These are phyloP conservation scores for Tremellales sp. DNA, from an alignment of 1,284 basidiomycete genomes.

Conservation along the genomic window DNA sequence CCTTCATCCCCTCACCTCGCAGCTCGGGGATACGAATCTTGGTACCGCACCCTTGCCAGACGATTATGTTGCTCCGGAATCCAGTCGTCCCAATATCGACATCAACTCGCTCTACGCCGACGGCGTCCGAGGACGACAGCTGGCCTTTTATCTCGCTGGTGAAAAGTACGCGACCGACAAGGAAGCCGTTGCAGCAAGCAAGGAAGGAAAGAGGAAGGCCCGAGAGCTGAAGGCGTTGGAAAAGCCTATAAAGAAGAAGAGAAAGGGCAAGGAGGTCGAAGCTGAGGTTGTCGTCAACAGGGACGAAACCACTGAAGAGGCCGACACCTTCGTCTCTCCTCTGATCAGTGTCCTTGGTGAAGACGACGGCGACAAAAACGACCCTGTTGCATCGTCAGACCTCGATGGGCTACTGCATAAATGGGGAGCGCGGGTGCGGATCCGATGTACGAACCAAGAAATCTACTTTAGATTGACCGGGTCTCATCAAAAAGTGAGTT, in stretches of 20 bases:
- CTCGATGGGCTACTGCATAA: slow-evolving; percentile 22
- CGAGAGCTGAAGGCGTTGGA: slow-evolving; percentile 8
- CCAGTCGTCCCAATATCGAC: slow-evolving; percentile 6
- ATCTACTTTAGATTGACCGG: slow-evolving; percentile 44
- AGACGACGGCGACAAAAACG: slow-evolving; percentile 22
- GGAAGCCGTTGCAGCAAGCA: slow-evolving; percentile 13
- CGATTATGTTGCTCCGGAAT: slow-evolving; percentile 18
- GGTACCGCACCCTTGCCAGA: slow-evolving; percentile 27
- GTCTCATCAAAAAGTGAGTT: slow-evolving; percentile 33
- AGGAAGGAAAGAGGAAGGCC: slow-evolving; percentile 2
- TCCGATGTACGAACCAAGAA: slow-evolving; percentile 40
- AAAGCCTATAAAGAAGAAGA: slow-evolving; percentile 4
- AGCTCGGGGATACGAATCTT: slow-evolving; percentile 15
- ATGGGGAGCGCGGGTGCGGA: slow-evolving; percentile 38
- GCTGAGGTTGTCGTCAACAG: neutral
- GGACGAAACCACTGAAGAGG: slow-evolving; percentile 3
- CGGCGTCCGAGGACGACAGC: slow-evolving; percentile 22
- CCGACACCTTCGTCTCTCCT: slow-evolving; percentile 6
- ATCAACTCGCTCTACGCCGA: slow-evolving; percentile 11
- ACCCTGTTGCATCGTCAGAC: slow-evolving; percentile 13
- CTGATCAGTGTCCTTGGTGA: slow-evolving; percentile 23
- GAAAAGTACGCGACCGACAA: slow-evolving; percentile 23
- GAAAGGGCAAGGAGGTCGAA: slow-evolving; percentile 2
- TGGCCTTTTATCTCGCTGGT: slow-evolving; percentile 25
- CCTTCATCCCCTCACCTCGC: slow-evolving; percentile 23